These are phyloP conservation scores for Alternaria postmessia DNA, from an alignment of 2,329 filamentous ascomycete genomes.

Conservation along the genomic window DNA sequence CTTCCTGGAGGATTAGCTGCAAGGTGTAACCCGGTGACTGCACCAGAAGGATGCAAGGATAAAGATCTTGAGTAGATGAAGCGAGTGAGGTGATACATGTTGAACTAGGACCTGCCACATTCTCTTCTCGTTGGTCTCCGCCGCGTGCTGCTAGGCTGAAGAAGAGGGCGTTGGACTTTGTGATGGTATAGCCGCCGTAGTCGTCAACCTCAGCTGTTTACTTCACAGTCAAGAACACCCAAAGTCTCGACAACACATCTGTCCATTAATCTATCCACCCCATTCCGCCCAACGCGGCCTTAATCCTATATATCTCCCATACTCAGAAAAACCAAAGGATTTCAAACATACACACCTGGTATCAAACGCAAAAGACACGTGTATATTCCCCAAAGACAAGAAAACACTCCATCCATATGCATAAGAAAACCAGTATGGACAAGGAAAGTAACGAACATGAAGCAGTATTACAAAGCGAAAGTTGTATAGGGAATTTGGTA, in stretches of 20 bases:
- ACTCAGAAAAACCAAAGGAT: neutral
- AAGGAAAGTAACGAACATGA: constrained; percentile 1
- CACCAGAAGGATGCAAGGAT: constrained; percentile 49
- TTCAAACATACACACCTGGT: constrained; percentile 4
- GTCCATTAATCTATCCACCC: neutral
- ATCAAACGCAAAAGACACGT: constrained; percentile 7
- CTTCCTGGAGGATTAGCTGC: constrained; percentile 41
- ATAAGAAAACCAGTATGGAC: neutral
- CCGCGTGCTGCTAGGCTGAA: too few relatives aligned
- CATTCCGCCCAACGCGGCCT: neutral
- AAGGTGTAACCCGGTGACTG: constrained; percentile 51
- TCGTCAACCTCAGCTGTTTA: too few relatives aligned
- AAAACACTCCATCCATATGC: constrained; percentile 6
- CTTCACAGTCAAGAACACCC: neutral
- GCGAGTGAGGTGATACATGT: neutral
- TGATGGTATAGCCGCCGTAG: too few relatives aligned
- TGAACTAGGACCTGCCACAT: neutral
- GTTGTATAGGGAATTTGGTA: constrained; percentile 4
- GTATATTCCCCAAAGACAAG: constrained; percentile 4
- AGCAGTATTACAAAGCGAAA: constrained; percentile 4
- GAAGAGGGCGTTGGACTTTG: too few relatives aligned
- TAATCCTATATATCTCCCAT: neutral
- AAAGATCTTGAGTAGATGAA: constrained; percentile 24
- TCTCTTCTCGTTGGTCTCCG: too few relatives aligned
- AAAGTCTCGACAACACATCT: neutral